phyloP scores from a whole-genome alignment of 345 rosid species.

The Brassica juncea region DNA sequence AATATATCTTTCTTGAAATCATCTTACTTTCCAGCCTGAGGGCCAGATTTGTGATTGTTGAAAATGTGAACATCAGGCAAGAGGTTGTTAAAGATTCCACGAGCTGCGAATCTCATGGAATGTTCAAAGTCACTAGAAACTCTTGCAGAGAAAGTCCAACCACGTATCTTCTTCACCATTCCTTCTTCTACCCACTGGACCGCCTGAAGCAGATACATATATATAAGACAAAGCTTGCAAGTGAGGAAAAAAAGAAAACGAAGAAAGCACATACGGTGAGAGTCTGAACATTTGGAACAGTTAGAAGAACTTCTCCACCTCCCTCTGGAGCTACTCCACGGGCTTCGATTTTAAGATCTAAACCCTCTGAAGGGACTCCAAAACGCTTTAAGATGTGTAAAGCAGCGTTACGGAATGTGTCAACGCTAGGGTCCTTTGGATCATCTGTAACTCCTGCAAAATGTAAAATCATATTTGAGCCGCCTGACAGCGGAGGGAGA shows the following conservation, averaged over 20 bases:
- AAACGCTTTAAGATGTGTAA: slow-evolving; percentile 48
- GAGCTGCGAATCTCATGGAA: slow-evolving; percentile 77
- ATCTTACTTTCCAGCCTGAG: slow-evolving; percentile 89
- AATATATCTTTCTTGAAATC: background rate
- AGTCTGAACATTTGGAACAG: slow-evolving; percentile 58
- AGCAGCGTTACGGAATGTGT: slow-evolving; percentile 72
- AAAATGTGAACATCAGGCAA: slow-evolving; percentile 88
- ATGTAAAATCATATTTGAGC: background rate
- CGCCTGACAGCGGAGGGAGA: background rate
- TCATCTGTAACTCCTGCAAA: slow-evolving; percentile 84
- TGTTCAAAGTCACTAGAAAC: slow-evolving; percentile 75
- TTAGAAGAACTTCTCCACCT: slow-evolving; percentile 80
- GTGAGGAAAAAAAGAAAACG: background rate
- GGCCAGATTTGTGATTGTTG: slow-evolving; percentile 67
- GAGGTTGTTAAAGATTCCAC: slow-evolving; percentile 83
- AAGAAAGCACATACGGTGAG: slow-evolving; percentile 46
- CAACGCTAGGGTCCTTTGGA: slow-evolving; percentile 74
- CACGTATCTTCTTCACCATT: slow-evolving; percentile 91
- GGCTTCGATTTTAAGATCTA: slow-evolving; percentile 68
- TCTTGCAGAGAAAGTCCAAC: slow-evolving; percentile 71
- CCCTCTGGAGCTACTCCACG: slow-evolving; percentile 85
- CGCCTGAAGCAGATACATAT: slow-evolving; percentile 49
- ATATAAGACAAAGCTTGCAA: background rate
- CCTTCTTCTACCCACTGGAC: slow-evolving; percentile 83
- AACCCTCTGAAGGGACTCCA: slow-evolving; percentile 78